Conservation (phyloP, 2,329 filamentous ascomycete species). For the Trichophyton benhamiae region DNA sequence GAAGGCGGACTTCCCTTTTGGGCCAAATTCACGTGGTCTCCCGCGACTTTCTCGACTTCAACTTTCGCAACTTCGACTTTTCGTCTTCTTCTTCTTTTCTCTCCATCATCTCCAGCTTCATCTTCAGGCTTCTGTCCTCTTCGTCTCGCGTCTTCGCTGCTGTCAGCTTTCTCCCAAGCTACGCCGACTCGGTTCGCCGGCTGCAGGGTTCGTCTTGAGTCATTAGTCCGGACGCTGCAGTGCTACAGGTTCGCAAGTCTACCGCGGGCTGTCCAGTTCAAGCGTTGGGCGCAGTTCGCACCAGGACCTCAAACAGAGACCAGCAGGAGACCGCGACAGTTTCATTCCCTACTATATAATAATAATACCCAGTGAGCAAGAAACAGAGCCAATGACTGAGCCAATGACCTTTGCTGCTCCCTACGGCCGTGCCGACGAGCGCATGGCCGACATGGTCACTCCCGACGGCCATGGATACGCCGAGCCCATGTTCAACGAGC, state of each 20-base stretch:
- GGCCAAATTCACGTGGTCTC: constrained; percentile 4
- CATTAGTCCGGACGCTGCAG: background rate
- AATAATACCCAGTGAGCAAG: background rate
- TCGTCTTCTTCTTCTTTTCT: background rate
- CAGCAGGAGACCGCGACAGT: background rate
- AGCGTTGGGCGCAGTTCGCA: background rate
- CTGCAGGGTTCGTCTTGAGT: background rate
- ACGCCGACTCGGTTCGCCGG: background rate
- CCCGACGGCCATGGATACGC: constrained; percentile 1
- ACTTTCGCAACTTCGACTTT: background rate
- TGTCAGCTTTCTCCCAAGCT: background rate
- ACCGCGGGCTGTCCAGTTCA: background rate
- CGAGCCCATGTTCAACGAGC: constrained; percentile 6
- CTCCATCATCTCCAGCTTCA: background rate
- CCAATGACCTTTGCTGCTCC: background rate
- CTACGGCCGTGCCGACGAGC: background rate
- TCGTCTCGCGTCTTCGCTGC: background rate
- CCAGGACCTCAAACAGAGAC: background rate
- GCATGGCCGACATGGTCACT: constrained; percentile 2
- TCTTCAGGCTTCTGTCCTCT: background rate
- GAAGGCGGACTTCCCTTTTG: background rate
- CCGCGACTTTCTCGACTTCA: background rate
- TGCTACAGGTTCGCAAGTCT: background rate
- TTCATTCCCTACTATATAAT: too few species aligned
- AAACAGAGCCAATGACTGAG: background rate